phyloP scores from a whole-genome alignment of 768 basidiomycete species.

The Xerocomellus intermedius region DNA sequence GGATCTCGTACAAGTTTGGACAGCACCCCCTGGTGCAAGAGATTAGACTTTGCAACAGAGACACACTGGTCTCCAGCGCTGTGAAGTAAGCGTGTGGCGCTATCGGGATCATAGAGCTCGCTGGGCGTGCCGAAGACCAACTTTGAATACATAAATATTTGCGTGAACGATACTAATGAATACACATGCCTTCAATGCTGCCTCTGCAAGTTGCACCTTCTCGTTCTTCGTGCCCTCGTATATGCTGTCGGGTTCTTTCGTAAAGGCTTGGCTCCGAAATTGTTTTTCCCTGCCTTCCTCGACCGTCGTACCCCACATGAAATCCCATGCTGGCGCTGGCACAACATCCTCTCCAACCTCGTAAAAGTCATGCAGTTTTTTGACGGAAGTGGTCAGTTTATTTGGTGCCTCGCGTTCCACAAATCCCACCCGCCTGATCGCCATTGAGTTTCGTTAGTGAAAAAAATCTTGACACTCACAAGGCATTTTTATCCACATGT shows the following conservation, averaged over 20 bases:
- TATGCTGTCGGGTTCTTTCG: conserved; percentile 38
- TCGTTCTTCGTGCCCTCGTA: conserved; percentile 30
- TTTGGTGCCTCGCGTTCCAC: conserved; percentile 41
- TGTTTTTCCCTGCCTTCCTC: conserved; percentile 78
- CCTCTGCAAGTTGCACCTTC: conserved; percentile 55
- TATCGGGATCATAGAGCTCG: conserved; percentile 64
- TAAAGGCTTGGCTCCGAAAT: conserved; percentile 56
- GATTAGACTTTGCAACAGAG: conserved; percentile 52
- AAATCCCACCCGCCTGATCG: conserved; percentile 60
- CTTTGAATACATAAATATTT: conserved; percentile 37
- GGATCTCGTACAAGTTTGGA: conserved; percentile 66
- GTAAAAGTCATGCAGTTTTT: conserved; percentile 44
- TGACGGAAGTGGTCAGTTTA: conserved; percentile 44
- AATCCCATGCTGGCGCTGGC: conserved; percentile 58
- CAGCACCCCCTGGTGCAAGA: conserved; percentile 64
- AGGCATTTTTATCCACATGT: conserved; percentile 79
- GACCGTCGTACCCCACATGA: conserved; percentile 67
- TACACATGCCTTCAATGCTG: conserved; percentile 61
- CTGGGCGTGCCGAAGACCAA: conserved; percentile 75
- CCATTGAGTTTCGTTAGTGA: conserved; percentile 13
- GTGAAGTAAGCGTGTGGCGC: conserved; percentile 55
- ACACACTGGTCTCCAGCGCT: conserved; percentile 56
- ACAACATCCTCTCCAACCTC: conserved; percentile 48
- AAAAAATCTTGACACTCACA: conserved; percentile 54
- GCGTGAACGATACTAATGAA: background rate